A percentile compares a stretch with the other conserved stretches of the same genome.
Evolutionary conservation across 192 early-diverging fungal genomes (phyloP).

Genomic region (Podila minutissima): DNA sequence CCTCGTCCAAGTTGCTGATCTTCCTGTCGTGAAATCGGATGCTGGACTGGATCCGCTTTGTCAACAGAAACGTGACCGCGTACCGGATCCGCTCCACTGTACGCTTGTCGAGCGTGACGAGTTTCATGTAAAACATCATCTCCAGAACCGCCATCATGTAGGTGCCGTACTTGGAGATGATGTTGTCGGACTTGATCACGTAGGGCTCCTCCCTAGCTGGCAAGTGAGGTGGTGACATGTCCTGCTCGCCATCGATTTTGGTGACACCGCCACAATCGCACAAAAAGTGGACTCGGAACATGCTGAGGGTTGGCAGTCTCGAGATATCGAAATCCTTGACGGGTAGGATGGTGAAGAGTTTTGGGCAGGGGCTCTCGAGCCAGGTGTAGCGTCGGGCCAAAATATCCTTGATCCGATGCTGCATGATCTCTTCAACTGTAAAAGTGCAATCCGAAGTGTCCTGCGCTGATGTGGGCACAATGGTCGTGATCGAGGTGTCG

Average conservation of each 20-base stretch:
- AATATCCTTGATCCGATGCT: constrained; percentile 24
- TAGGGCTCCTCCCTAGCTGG: constrained; percentile 1
- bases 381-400: constrained; percentile 19
- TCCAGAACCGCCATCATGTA: constrained; percentile 41
- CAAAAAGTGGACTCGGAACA: constrained; percentile 16
- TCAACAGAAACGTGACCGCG: constrained; percentile 29
- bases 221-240: constrained; percentile 6
- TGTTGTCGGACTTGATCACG: not conserved
- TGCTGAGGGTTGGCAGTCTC: not conserved
- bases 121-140: constrained; percentile 29
- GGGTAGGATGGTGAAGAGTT: constrained; percentile 30
- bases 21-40: constrained; percentile 3
- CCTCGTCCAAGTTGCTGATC: constrained; percentile 11
- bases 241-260: not conserved
- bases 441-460: not conserved
- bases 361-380: constrained; percentile 35
- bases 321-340: not conserved
- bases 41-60: constrained; percentile 12
- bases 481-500: not conserved
- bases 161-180: constrained; percentile 3
- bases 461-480: not conserved
- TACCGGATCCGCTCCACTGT: constrained; percentile 12
- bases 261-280: constrained; percentile 35
- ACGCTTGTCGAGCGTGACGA: not conserved
- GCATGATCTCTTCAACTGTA: constrained; percentile 15